Base-by-base conservation (phyloP, 768 basidiomycete species). In the Tylopilus plumbeoviolaceoides region DNA sequence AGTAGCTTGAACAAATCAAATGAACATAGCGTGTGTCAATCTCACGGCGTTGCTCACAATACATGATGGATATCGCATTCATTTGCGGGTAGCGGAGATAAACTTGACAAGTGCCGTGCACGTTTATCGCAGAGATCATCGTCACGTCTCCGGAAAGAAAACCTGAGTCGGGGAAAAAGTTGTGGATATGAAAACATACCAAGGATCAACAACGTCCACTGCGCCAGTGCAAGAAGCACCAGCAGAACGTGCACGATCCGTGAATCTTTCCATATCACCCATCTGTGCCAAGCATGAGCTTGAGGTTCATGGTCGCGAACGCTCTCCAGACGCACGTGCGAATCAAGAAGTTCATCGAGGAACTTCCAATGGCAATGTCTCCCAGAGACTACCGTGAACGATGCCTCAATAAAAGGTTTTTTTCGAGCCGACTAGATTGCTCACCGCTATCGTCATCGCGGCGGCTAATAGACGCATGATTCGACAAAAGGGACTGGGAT, bases 191-290 rank as follows among this genome's bases (percentile, higher is more conserved):
- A 8, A 18, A 5, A 11, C 58, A 15, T 45, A 62, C 65, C 35
- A 0, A 50, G 1, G 1, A 36, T 31, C 20, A 68, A 31, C 18
- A 57, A 8, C 27, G 30, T 6, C 54, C 59, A 68, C 15, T 66
- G 64, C 21, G 53, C 67, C 3, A 66, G 20, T 5, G 49, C n/a
- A 18, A 57, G 23, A 5, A 64, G 3, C 15, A 23, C 7, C 1
- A 68, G 48, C 10, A 66, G 35, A 15, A 6, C 20, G 7, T 44
- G 45, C 5, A 68, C 48, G 3, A 18, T n/a, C 23, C 36, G 38
- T 6, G 55, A 53, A 11, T 51, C 50, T 38, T 49, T 64, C 65
- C 65, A 67, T 9, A 67, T 47, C 6, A 62, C 12, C 64, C 64
- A 66, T 39, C 64, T 68, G 47, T 15, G 7, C 9, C 0, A 30